Base-by-base conservation (phyloP, 2,329 filamentous ascomycete genomes). In the Thielaviopsis punctulata region DNA sequence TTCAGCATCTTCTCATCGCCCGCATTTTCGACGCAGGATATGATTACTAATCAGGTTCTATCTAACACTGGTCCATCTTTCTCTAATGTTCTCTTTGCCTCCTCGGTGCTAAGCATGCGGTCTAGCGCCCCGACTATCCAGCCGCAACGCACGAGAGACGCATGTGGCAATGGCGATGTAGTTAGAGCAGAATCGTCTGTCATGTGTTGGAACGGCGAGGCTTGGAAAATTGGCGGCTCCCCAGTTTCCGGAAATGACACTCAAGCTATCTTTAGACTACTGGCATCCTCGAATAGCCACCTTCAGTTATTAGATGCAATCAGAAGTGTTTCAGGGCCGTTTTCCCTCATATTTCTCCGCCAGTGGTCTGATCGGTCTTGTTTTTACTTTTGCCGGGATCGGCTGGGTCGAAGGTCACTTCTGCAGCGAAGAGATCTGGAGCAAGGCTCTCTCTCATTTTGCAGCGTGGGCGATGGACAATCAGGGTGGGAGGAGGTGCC, bases 121-220 rank as follows among this genome's bases (percentile, higher is more conserved):
- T 9, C 41, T 49, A 18, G 19, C 13, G 15, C n/a, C 36, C 13
- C 19, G n/a, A 6, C 8, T 2, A 2, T n/a, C 36, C n/a, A 41
- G 5, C n/a, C 36, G 48, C 19, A 13, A 27, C 33, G 25, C 48
- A 27, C 6, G 10, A n/a, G n/a, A n/a, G n/a, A n/a, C n/a, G n/a
- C n/a, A n/a, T n/a, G n/a, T n/a, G n/a, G n/a, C n/a, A n/a, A n/a
- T n/a, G n/a, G n/a, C n/a, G n/a, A n/a, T n/a, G n/a, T n/a, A n/a
- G n/a, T n/a, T 19, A 18, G 4, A 7, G 13, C 36, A 8, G n/a
- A 4, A 19, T 12, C n/a, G 18, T 7, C n/a, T 8, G 36, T 18
- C 72, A 27, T 98, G 2, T 95, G 90, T 72, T 98, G 92, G 92
- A 98, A 98, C 62, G 92, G 92, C 44, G 92, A 98, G 64, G 90